A percentile compares a stretch with the other conserved stretches of the same genome.
phyloP scores from a whole-genome alignment of 257 asterid species.

The Anisodus acutangulus region DNA sequence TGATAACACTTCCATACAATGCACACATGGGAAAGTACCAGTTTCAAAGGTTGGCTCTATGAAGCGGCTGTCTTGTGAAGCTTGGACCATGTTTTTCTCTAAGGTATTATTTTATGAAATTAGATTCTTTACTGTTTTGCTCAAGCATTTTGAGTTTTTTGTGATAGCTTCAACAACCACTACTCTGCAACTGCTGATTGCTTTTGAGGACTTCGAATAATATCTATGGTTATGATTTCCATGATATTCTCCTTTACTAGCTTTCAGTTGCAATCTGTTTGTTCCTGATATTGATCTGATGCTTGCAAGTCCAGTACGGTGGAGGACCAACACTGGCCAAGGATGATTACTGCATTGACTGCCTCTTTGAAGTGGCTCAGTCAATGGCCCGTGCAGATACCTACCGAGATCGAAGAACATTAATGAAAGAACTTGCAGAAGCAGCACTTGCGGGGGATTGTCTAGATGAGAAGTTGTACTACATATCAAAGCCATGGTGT shows the following conservation, averaged over 20 bases:
- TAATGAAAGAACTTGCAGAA: conserved; percentile 92
- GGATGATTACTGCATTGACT: conserved; percentile 71
- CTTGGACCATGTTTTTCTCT: conserved; percentile 77
- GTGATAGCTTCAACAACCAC: not conserved
- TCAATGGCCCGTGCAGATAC: conserved; percentile 65
- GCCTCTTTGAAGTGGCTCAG: conserved; percentile 79
- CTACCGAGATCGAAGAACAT: conserved; percentile 73
- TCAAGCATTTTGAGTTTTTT: not conserved
- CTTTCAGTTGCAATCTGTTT: conserved; percentile 22
- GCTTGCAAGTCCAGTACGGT: conserved; percentile 62
- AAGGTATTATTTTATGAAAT: conserved; percentile 57
- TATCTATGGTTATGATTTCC: conserved; percentile 34
- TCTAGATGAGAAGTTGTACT: conserved; percentile 63
- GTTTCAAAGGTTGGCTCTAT: conserved; percentile 64
- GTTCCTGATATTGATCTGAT: conserved; percentile 38
- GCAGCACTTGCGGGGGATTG: conserved; percentile 81
- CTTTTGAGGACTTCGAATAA: not conserved
- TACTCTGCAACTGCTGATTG: not conserved
- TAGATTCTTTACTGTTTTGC: not conserved
- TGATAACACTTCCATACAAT: conserved; percentile 80
- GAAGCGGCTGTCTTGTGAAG: conserved; percentile 88
- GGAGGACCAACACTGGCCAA: conserved; percentile 89
- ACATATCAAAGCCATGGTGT: conserved; percentile 87
- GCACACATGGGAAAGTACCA: conserved; percentile 87
- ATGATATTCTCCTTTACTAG: conserved; percentile 28